Evolutionary conservation across 2,329 filamentous ascomycete species (phyloP).

Genomic region (Graphiopsis chlorocephala): DNA sequence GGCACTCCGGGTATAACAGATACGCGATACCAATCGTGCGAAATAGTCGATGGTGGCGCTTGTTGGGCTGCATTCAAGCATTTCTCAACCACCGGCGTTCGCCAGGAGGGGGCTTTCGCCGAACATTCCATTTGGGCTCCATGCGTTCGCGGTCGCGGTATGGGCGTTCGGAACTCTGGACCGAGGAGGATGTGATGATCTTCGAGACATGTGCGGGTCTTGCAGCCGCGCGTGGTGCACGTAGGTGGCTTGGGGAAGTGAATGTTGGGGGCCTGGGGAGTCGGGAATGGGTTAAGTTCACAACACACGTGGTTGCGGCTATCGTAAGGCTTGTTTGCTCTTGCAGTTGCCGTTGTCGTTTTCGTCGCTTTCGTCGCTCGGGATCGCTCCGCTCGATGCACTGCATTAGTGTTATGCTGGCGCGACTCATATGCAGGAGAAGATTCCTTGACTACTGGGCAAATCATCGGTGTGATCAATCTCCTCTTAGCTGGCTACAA

Average conservation of each 20-base stretch:
- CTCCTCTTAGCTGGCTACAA: not conserved
- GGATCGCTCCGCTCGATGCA: not conserved
- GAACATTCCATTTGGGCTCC: not conserved
- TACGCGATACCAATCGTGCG: not conserved
- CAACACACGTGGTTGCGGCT: not conserved
- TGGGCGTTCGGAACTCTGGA: not conserved
- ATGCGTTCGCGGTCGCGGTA: not conserved
- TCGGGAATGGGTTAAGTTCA: not conserved
- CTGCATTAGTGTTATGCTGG: not conserved
- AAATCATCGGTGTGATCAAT: not conserved
- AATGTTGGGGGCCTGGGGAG: not conserved
- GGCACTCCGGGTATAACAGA: not conserved
- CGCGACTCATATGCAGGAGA: not conserved
- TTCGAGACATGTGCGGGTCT: not conserved
- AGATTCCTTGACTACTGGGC: not conserved
- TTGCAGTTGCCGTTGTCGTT: not conserved
- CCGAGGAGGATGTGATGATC: conserved; percentile 1
- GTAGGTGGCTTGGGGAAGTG: conserved; percentile 5
- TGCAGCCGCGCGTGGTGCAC: not conserved
- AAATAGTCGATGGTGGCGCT: not conserved
- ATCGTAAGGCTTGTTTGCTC: not conserved
- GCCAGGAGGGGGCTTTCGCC: conserved; percentile 1
- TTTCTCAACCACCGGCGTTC: not conserved
- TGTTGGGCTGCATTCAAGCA: not conserved
- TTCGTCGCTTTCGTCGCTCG: not conserved